Base-by-base conservation (phyloP, 805 yeast genomes). In the Candida tallmaniae region DNA sequence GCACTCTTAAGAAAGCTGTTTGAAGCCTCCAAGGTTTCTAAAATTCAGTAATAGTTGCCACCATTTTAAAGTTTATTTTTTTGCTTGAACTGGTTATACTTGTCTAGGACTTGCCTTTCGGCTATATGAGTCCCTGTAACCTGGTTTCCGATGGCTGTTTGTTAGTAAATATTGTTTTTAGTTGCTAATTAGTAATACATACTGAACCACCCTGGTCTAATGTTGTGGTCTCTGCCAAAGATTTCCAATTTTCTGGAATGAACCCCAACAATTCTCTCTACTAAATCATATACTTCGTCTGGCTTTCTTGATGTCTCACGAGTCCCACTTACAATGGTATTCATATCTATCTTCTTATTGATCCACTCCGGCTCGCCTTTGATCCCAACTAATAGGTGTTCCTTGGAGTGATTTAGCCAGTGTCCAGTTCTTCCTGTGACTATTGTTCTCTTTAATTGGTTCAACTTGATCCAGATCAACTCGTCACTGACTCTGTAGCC, bases 381-480 rank as follows among this genome's bases (percentile, higher is more conserved):
- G 17, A 83, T 50, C 0, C 96, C 97, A 6, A 90, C 83, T 4
- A 89, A 58, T 28, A 87, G 63, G 54, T 89, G 97, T 56, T 89
- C 97, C 48, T 89, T 89, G 0, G 96, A 83, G 58, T 89, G 97
- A 52, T 89, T 89, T 34, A 89, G 67, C 97, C 97, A 89, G 55
- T 89, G 97, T 0, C 97, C 97, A 0, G 97, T 89, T 44, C 97
- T 65, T 1, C 97, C 97, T 0, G 97, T 90, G 40, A 94, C 88
- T 27, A 89, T 88, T 0, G 96, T 89, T 40, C 95, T 66, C 14
- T 81, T 76, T 41, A 90, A 60, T 54, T 90, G 97, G 55, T 89
- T 89, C 4, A 93, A 77, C 56, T 89, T 89, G 39, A 87, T 74
- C 97, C 97, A 89, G 6, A 89, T 74, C 41, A 89, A 58, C 54